Evolutionary conservation across 2,329 filamentous ascomycete species (phyloP).

Genomic region (Apiospora malaysiana): DNA sequence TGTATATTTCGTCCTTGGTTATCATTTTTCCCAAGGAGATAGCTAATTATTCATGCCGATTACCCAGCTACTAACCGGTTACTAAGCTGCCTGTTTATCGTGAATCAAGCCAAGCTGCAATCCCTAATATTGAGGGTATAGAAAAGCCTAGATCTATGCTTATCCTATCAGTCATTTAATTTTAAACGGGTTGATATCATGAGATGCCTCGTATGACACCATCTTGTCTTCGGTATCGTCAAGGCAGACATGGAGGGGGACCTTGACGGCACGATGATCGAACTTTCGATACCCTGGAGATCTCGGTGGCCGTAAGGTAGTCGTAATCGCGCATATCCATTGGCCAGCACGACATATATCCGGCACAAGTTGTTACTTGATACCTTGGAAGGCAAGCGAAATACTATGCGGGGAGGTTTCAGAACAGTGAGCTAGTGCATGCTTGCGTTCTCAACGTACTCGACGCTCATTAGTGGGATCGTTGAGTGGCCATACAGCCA

Average conservation of each 20-base stretch:
- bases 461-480: conserved; percentile 2
- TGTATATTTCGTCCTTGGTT: neutral
- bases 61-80: neutral
- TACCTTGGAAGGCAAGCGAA: conserved; percentile 6
- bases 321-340: conserved; percentile 16
- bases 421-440: conserved; percentile 8
- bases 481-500: neutral
- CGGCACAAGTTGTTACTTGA: conserved; percentile 13
- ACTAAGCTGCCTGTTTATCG: neutral
- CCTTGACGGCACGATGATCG: conserved; percentile 4
- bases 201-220: conserved; percentile 7
- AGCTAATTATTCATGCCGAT: neutral
- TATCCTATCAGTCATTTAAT: neutral
- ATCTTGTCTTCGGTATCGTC: neutral
- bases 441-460: conserved; percentile 13
- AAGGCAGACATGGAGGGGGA: conserved; percentile 8
- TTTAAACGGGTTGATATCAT: neutral
- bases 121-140: neutral
- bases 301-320: neutral
- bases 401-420: conserved; percentile 18
- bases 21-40: neutral
- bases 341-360: conserved; percentile 6
- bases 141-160: neutral
- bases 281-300: neutral
- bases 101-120: neutral